Conservation (phyloP, 2,329 filamentous ascomycete genomes). For the Neophaeococcomyces mojaviensis region DNA sequence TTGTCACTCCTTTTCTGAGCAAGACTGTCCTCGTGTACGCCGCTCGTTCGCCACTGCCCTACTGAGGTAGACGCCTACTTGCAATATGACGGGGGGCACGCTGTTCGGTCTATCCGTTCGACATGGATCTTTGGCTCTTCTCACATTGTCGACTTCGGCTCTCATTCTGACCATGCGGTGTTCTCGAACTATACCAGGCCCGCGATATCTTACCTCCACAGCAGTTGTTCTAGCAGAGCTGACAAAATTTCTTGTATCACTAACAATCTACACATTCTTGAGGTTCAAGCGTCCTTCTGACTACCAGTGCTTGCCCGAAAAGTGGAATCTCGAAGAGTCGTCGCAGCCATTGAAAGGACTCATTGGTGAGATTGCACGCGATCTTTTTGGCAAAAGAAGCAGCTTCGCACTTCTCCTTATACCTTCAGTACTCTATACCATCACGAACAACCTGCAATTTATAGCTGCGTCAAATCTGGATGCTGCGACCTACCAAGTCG, state of each 20-base stretch:
- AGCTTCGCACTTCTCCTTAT: constrained; percentile 75
- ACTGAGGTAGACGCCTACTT: no score
- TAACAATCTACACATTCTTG: constrained; percentile 66
- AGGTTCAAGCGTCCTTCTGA: no score
- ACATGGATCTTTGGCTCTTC: constrained; percentile 3
- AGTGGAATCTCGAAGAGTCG: no score
- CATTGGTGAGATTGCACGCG: constrained; percentile 43
- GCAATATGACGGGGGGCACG: no score
- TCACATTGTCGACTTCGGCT: constrained; percentile 21
- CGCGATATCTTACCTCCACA: constrained; percentile 86
- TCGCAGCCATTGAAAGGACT: no score
- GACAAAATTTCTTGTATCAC: constrained; percentile 76
- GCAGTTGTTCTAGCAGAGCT: constrained; percentile 91
- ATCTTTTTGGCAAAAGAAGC: constrained; percentile 79
- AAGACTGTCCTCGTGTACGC: no score
- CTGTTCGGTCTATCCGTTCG: no score
- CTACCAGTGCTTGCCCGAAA: no score
- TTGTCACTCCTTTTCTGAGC: no score
- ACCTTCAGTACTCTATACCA: constrained; percentile 76
- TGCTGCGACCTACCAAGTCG: constrained; percentile 84
- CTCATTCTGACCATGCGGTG: constrained; percentile 59
- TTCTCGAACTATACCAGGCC: constrained; percentile 84
- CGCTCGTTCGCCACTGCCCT: no score
- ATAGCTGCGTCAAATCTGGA: constrained; percentile 84
- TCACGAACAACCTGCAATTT: constrained; percentile 88